These are phyloP conservation scores for Zopfia rhizophila DNA, from an alignment of 2,329 filamentous ascomycete genomes.

Conservation along the genomic window DNA sequence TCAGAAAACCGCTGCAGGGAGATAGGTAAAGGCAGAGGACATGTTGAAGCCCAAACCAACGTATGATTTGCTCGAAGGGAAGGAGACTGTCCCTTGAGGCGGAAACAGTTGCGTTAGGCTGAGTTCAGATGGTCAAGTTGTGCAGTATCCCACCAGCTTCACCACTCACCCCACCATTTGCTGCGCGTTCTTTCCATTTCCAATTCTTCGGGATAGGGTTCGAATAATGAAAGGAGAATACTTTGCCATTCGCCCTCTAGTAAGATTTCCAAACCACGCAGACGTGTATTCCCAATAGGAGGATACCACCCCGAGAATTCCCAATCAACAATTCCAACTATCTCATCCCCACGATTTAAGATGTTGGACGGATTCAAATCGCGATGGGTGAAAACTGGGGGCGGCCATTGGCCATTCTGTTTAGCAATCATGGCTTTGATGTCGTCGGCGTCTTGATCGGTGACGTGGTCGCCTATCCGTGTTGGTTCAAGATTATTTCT, in stretches of 20 bases:
- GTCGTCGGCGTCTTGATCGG: slow-evolving; percentile 36
- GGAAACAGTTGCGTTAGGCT: slow-evolving; percentile 7
- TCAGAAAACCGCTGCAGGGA: slow-evolving; percentile 41
- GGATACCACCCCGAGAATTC: slow-evolving; percentile 61
- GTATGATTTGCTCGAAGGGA: slow-evolving; percentile 36
- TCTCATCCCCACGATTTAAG: slow-evolving; percentile 50
- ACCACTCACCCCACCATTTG: slow-evolving; percentile 51
- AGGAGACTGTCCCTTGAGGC: slow-evolving; percentile 30
- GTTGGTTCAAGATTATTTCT: slow-evolving; percentile 38
- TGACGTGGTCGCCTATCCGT: slow-evolving; percentile 22
- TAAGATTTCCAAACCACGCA: slow-evolving; percentile 53
- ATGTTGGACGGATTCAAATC: slow-evolving; percentile 62
- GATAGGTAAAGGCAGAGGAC: slow-evolving; percentile 24
- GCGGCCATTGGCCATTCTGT: slow-evolving; percentile 51
- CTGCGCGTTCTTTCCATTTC: slow-evolving; percentile 55
- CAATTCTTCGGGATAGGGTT: slow-evolving; percentile 50
- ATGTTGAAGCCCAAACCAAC: slow-evolving; percentile 36
- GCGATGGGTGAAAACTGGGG: slow-evolving; percentile 61
- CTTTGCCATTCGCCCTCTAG: slow-evolving; percentile 43
- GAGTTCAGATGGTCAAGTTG: too few species aligned
- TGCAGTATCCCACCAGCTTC: too few species aligned
- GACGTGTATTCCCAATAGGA: slow-evolving; percentile 59
- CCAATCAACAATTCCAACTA: slow-evolving; percentile 61
- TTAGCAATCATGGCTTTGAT: slow-evolving; percentile 40
- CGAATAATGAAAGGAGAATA: slow-evolving; percentile 24